Evolutionary conservation across 2,329 filamentous ascomycete genomes (phyloP).

Genomic region (Calonectria honghensis): DNA sequence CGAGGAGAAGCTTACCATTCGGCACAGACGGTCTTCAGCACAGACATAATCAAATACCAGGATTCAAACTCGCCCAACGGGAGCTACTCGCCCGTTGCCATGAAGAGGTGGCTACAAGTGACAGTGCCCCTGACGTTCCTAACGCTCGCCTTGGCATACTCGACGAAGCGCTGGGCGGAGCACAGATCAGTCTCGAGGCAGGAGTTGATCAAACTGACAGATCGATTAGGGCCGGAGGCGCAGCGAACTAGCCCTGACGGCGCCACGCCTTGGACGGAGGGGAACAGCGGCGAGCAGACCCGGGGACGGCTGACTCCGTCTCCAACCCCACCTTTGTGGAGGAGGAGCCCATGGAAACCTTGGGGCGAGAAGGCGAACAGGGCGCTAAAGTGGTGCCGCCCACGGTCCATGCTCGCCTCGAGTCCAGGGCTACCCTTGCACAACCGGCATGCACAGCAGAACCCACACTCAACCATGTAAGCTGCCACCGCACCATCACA

Average conservation of each 20-base stretch:
- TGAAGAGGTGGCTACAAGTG: conserved; percentile 31
- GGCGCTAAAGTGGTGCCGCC: not conserved
- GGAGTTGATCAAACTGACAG: not conserved
- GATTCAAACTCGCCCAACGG: not conserved
- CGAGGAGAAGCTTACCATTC: not conserved
- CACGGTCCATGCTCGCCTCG: not conserved
- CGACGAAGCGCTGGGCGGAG: conserved; percentile 8
- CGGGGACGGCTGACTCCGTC: too few relatives aligned
- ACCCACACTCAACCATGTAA: not conserved
- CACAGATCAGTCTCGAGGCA: not conserved
- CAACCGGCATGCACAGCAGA: not conserved
- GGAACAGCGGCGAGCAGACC: not conserved
- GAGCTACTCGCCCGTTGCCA: conserved; percentile 12
- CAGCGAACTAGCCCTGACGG: not conserved
- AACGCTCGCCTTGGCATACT: conserved; percentile 4
- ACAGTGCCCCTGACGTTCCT: conserved; percentile 8
- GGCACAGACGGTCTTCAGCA: conserved; percentile 29
- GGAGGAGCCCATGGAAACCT: not conserved
- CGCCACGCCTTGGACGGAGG: not conserved
- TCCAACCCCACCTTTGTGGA: not conserved
- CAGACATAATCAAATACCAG: conserved; percentile 33
- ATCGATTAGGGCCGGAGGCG: not conserved
- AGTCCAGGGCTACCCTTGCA: not conserved
- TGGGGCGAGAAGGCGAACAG: not conserved
- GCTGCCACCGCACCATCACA: not conserved